Evolutionary conservation across 1,284 basidiomycete genomes (phyloP).

Genomic region (Volvariella volvacea): DNA sequence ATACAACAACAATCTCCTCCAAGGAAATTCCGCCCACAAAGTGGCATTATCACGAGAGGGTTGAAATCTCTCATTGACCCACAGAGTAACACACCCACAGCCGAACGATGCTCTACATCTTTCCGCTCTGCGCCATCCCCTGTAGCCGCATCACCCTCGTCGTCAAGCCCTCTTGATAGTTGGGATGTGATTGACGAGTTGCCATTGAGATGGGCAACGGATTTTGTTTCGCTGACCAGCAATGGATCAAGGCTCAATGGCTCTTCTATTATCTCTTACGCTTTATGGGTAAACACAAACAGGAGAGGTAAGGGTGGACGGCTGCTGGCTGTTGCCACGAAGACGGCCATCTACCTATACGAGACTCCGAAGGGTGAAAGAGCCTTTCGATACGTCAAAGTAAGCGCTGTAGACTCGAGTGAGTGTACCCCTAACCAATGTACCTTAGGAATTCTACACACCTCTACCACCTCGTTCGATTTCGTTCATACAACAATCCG

Average conservation of each 20-base stretch:
- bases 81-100: constrained; percentile 16
- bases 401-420: constrained; percentile 19
- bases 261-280: constrained; percentile 55
- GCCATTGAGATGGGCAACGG: constrained; percentile 73
- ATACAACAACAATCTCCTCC: constrained; percentile 41
- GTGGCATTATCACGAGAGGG: constrained; percentile 48
- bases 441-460: constrained; percentile 73
- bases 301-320: constrained; percentile 46
- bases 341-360: constrained; percentile 64
- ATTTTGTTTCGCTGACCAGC: constrained; percentile 67
- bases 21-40: constrained; percentile 50
- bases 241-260: constrained; percentile 57
- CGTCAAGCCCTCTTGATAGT: constrained; percentile 32
- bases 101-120: constrained; percentile 5
- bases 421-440: constrained; percentile 2
- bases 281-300: constrained; percentile 54
- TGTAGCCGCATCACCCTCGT: constrained; percentile 22
- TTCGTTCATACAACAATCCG: constrained; percentile 62
- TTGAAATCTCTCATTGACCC: constrained; percentile 49
- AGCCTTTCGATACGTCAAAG: constrained; percentile 77
- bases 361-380: constrained; percentile 75
- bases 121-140: constrained; percentile 19
- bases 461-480: constrained; percentile 58
- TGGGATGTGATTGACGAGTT: constrained; percentile 77
- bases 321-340: constrained; percentile 69